Conservation (phyloP, 768 basidiomycete genomes). For the Lactifluus volemus region DNA sequence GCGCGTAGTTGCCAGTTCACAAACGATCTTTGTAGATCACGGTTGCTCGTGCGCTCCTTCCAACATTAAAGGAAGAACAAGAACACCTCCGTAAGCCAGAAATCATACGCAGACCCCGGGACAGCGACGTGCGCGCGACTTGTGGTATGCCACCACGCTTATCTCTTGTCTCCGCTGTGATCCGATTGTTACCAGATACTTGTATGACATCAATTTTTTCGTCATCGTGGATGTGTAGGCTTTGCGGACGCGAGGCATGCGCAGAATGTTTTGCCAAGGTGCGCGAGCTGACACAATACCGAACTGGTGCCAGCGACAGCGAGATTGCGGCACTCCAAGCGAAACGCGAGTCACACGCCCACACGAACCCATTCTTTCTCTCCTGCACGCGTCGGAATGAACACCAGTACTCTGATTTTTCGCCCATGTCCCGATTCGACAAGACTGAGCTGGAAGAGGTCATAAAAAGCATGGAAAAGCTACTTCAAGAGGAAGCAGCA, state of each 20-base stretch:
- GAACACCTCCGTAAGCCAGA: slow-evolving; percentile 47
- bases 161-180: not conserved
- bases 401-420: slow-evolving; percentile 59
- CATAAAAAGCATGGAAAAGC: slow-evolving; percentile 58
- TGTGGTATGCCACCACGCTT: slow-evolving; percentile 49
- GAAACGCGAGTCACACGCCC: slow-evolving; percentile 50
- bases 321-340: slow-evolving; percentile 43
- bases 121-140: slow-evolving; percentile 75
- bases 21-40: slow-evolving; percentile 39
- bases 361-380: slow-evolving; percentile 66
- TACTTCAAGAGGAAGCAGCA: slow-evolving; percentile 30
- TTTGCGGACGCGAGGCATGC: slow-evolving; percentile 87
- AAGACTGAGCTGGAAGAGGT: slow-evolving; percentile 52
- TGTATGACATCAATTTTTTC: slow-evolving; percentile 93
- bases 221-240: slow-evolving; percentile 82
- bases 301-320: slow-evolving; percentile 36
- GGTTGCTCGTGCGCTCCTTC: slow-evolving; percentile 60
- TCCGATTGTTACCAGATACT: slow-evolving; percentile 48
- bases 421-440: slow-evolving; percentile 73
- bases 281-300: slow-evolving; percentile 49
- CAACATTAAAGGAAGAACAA: slow-evolving; percentile 55
- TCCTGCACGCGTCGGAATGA: slow-evolving; percentile 64
- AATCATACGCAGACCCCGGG: slow-evolving; percentile 64
- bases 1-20: not conserved
- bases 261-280: slow-evolving; percentile 73